A percentile compares a stretch with the other conserved stretches of the same genome.
Conservation (phyloP, 2,329 filamentous ascomycete species). For the Didymellaceae sp. region DNA sequence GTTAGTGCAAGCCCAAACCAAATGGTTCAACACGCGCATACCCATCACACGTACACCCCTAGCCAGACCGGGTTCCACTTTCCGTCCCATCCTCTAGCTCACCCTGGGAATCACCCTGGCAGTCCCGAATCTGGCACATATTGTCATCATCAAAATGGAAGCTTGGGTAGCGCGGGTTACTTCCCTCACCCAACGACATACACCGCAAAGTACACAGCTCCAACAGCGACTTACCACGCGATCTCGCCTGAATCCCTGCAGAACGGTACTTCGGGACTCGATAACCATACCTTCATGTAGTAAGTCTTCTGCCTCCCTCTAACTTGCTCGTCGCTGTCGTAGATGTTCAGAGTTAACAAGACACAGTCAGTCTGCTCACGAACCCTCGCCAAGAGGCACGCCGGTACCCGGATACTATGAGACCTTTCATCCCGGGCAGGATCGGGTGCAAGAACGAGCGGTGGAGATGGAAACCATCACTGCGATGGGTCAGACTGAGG, state of each 20-base stretch:
- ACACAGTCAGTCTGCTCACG: neutral
- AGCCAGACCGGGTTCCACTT: slow-evolving; percentile 2
- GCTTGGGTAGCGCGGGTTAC: neutral
- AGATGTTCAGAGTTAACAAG: neutral
- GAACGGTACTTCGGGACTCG: neutral
- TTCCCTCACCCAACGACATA: neutral
- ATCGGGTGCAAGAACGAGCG: neutral
- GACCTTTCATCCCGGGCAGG: neutral
- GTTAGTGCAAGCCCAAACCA: neutral
- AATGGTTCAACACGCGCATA: neutral
- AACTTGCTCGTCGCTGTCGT: neutral
- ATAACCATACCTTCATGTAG: slow-evolving; percentile 2
- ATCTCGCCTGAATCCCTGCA: neutral
- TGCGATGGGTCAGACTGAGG: neutral
- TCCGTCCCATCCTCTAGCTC: neutral
- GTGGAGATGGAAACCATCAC: slow-evolving; percentile 14
- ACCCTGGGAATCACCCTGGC: slow-evolving; percentile 1
- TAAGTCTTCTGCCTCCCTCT: neutral
- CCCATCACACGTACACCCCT: neutral
- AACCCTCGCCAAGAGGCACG: neutral
- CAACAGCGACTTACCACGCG: neutral
- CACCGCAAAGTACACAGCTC: neutral
- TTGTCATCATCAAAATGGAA: slow-evolving; percentile 1
- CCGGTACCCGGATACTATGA: slow-evolving; percentile 7
- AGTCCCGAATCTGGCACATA: neutral